Evolutionary conservation across 441 rosid genomes (phyloP), one percentile per base, ranked within the genome.

Genomic region (Melastoma candidum): DNA sequence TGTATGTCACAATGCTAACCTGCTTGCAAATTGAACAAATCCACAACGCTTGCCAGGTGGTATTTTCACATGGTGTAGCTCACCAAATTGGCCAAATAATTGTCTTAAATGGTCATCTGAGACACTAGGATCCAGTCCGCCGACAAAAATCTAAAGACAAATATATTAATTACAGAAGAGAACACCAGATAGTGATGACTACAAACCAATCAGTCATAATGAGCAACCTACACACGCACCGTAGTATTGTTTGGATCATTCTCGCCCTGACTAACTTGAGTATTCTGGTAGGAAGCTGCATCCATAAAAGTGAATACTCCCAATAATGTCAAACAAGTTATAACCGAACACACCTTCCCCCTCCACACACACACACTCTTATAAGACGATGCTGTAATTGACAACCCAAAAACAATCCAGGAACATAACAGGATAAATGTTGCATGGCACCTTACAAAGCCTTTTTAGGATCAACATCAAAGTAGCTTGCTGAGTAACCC

Each of bases 241-340:
- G 96, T 90, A 55, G 96, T 90, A 64, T 90, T 90, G 71, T 66
- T 84, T 22, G 96, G 96, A 68, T 87, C 96, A 51, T 65, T 75
- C 57, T 90, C 98, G 58, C 54, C 75, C 59, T 72, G 90, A 56
- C 58, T 46, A 66, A 81, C 98, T 72, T 78, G 77, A 57, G 76
- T 61, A 63, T 70, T 75, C 78, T 78, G 87, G 70, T 74, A 76
- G 17, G 95, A 76, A 64, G 84, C 98, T 90, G 95, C 85, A 80
- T 56, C 73, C 41, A 69, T 61, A 62, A 58, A 67, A 49, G 49
- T 69, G 12, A 56, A 12, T 32, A 32, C 41, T 6, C 12, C 14
- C 10, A 36, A 47, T 32, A 46, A 46, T 3, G 41, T 32, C 41
- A 32, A 32, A 32, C 41, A 32, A 4, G 8, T 32, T 6, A 4